These are phyloP conservation scores for Nothophaeocryptopus gaeumannii DNA, from an alignment of 2,329 filamentous ascomycete species.

Conservation along the genomic window DNA sequence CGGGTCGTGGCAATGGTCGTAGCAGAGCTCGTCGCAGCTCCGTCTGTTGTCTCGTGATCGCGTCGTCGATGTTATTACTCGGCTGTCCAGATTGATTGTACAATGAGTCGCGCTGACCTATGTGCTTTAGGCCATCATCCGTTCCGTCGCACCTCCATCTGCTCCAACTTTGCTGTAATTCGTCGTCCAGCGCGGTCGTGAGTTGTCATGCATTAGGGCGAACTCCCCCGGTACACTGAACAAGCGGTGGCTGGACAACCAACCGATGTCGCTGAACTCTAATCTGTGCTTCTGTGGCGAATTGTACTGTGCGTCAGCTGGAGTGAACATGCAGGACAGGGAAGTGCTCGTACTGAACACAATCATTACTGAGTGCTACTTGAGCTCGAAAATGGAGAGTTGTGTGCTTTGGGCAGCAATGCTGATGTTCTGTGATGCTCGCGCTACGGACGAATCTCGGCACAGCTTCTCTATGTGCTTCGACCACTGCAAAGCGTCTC, in stretches of 20 bases:
- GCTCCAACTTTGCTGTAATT: not conserved
- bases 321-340: not conserved
- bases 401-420: not conserved
- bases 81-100: not conserved
- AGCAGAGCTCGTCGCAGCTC: slow-evolving; percentile 2
- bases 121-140: not conserved
- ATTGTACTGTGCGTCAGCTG: slow-evolving; percentile 1
- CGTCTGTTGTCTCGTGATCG: slow-evolving; percentile 1
- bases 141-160: slow-evolving; percentile 3
- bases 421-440: not conserved
- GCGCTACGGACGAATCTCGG: too few relatives aligned
- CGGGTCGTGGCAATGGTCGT: slow-evolving; percentile 10
- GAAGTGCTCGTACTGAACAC: not conserved
- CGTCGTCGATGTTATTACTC: not conserved
- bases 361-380: not conserved
- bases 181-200: not conserved
- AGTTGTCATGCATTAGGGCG: too few relatives aligned
- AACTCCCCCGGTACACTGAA: not conserved
- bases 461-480: too few relatives aligned
- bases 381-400: not conserved
- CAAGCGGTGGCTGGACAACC: slow-evolving; percentile 4
- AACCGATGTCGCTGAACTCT: not conserved
- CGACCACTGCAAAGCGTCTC: too few relatives aligned
- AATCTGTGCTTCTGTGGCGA: slow-evolving; percentile 1
- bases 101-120: not conserved